Conservation (phyloP, 1,284 basidiomycete species). For the Fomitopsis palustris region DNA sequence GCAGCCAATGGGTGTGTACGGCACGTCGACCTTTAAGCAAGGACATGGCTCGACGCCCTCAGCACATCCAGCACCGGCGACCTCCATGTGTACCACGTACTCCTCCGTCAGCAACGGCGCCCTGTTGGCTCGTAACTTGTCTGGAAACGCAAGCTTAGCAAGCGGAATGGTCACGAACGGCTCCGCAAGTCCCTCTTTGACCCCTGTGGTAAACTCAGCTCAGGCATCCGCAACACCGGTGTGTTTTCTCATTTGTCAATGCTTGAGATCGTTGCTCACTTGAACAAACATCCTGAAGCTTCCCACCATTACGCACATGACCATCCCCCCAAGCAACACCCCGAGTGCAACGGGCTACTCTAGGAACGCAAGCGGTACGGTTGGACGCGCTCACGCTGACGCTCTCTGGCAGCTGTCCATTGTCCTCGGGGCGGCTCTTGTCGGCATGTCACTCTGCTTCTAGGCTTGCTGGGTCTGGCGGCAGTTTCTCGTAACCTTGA, state of each 20-base stretch:
- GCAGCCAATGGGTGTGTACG: conserved; percentile 71
- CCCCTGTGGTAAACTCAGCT: not conserved
- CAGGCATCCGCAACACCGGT: conserved; percentile 2
- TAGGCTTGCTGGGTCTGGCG: not conserved
- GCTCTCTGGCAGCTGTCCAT: not conserved
- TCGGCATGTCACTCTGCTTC: conserved; percentile 1
- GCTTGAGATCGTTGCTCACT: not conserved
- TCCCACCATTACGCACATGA: not conserved
- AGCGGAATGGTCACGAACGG: not conserved
- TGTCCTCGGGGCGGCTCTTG: not conserved
- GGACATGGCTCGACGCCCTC: conserved; percentile 56
- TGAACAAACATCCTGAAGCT: not conserved
- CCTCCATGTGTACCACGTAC: conserved; percentile 46
- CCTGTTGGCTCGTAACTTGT: conserved; percentile 10
- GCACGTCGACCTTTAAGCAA: conserved; percentile 63
- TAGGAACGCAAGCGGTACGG: not conserved
- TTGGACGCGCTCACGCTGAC: not conserved
- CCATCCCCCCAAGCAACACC: not conserved
- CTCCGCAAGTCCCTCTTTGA: conserved; percentile 1
- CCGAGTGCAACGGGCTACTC: not conserved
- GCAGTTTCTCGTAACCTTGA: too few species aligned
- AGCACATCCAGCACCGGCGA: conserved; percentile 54
- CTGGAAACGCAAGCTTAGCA: not conserved
- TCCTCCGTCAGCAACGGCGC: conserved; percentile 40
- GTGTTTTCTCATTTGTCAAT: not conserved